Evolutionary conservation across 75 land plant species (phyloP).

Genomic region (Larix kaempferi): DNA sequence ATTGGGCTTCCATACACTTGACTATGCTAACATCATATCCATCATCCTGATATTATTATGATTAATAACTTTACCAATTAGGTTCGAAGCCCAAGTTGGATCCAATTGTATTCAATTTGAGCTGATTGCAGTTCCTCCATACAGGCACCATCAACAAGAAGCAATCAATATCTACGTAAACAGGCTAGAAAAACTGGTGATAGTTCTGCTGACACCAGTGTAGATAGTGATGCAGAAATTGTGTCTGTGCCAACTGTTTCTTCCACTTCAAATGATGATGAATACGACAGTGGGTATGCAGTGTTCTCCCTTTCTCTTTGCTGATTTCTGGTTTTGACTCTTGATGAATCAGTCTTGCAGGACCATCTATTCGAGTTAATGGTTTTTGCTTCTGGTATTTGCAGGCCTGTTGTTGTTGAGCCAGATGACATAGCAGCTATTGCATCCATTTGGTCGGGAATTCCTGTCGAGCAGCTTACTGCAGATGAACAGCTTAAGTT

Average conservation of each 20-base stretch:
- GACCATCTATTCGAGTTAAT: neutral
- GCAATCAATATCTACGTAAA: neutral
- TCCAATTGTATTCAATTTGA: too few relatives aligned
- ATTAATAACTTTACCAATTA: too few relatives aligned
- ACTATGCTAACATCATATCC: too few relatives aligned
- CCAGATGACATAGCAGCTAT: slow-evolving; percentile 86
- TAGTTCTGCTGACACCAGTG: slow-evolving; percentile 9
- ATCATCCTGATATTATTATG: too few relatives aligned
- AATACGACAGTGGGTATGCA: slow-evolving; percentile 19
- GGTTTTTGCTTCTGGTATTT: slow-evolving; percentile 10
- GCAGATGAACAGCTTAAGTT: slow-evolving; percentile 66
- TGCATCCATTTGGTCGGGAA: slow-evolving; percentile 95
- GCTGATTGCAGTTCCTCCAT: neutral
- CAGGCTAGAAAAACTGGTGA: slow-evolving; percentile 4
- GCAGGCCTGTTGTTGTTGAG: slow-evolving; percentile 72
- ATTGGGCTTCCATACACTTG: too few relatives aligned
- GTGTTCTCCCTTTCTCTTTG: neutral
- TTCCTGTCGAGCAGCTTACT: slow-evolving; percentile 85
- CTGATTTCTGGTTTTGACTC: slow-evolving; percentile 9
- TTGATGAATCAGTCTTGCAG: neutral
- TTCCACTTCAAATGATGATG: slow-evolving; percentile 34
- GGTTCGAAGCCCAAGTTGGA: too few relatives aligned
- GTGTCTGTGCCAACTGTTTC: slow-evolving; percentile 18
- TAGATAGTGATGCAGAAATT: slow-evolving; percentile 19
- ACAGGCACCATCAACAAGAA: slow-evolving; percentile 7